Percentiles rank a stretch among this genome's conserved stretches.
Evolutionary conservation across 2,329 filamentous ascomycete species (phyloP).

Genomic region (Fusarium sp.): DNA sequence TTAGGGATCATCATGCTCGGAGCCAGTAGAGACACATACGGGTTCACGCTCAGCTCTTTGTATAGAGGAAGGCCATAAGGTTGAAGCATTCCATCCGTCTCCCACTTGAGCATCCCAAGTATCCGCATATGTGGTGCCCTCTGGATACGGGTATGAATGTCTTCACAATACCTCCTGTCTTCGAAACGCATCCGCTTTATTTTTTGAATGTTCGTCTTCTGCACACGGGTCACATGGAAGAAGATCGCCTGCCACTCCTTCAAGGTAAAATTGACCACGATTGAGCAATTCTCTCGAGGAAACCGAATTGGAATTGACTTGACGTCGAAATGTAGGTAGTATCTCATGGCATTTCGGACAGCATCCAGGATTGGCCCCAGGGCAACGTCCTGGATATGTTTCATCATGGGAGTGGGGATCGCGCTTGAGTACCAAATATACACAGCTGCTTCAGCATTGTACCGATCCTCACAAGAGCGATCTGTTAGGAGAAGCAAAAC

Average conservation of each 20-base stretch:
- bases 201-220: not conserved
- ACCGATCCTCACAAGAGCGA: conserved; percentile 3
- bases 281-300: not conserved
- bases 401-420: conserved; percentile 18
- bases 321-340: not conserved
- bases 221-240: not conserved
- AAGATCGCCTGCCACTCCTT: conserved; percentile 20
- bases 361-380: not conserved
- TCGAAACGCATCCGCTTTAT: not conserved
- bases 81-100: conserved; percentile 38
- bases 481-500: conserved; percentile 29
- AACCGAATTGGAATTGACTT: not conserved
- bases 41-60: conserved; percentile 30
- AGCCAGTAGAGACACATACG: conserved; percentile 31
- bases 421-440: conserved; percentile 46
- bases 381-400: conserved; percentile 26
- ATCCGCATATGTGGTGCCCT: conserved; percentile 35
- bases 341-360: not conserved
- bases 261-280: conserved; percentile 13
- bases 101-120: conserved; percentile 35
- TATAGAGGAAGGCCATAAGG: conserved; percentile 39
- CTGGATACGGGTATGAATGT: not conserved
- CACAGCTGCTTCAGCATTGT: conserved; percentile 40
- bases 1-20: not conserved
- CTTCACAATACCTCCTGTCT: conserved; percentile 24